Conservation (phyloP, 2,329 filamentous ascomycete species). For the Botrytis byssoidea region DNA sequence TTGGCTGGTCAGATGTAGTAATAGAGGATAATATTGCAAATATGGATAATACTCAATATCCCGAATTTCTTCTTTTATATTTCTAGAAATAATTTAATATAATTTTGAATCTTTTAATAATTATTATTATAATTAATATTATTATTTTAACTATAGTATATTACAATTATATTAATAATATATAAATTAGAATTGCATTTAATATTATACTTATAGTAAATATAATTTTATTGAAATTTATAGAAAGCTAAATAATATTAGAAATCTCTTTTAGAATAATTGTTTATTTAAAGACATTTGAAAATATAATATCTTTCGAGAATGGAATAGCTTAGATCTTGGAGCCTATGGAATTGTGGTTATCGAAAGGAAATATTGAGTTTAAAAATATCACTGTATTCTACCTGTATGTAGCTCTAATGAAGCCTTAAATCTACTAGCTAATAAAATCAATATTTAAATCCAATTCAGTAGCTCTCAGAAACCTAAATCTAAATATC, state of each 20-base stretch:
- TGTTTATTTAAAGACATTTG: slow-evolving; percentile 52
- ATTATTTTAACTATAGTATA: slow-evolving; percentile 28
- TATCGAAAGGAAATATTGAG: slow-evolving; percentile 38
- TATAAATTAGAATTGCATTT: slow-evolving; percentile 31
- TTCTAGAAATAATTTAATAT: slow-evolving; percentile 58
- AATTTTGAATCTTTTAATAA: slow-evolving; percentile 40
- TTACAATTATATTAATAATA: slow-evolving; percentile 25
- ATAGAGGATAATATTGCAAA: slow-evolving; percentile 47
- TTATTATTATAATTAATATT: slow-evolving; percentile 23
- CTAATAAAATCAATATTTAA: neutral
- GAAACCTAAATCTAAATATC: slow-evolving; percentile 46
- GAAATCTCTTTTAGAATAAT: slow-evolving; percentile 60
- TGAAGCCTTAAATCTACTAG: neutral
- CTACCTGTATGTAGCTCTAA: slow-evolving; percentile 30
- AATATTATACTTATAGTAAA: slow-evolving; percentile 32
- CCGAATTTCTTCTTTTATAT: slow-evolving; percentile 55
- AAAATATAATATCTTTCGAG: slow-evolving; percentile 44
- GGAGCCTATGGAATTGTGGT: slow-evolving; percentile 37
- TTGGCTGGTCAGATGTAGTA: slow-evolving; percentile 50
- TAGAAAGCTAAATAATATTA: slow-evolving; percentile 53
- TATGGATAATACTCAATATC: slow-evolving; percentile 53
- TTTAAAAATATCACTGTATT: slow-evolving; percentile 37
- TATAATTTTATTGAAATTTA: slow-evolving; percentile 30
- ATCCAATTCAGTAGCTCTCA: slow-evolving; percentile 17
- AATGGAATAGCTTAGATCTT: slow-evolving; percentile 20